A percentile compares a stretch with the other conserved stretches of the same genome.
phyloP scores from a whole-genome alignment of 345 rosid genomes.

The Gossypioides kirkii region DNA sequence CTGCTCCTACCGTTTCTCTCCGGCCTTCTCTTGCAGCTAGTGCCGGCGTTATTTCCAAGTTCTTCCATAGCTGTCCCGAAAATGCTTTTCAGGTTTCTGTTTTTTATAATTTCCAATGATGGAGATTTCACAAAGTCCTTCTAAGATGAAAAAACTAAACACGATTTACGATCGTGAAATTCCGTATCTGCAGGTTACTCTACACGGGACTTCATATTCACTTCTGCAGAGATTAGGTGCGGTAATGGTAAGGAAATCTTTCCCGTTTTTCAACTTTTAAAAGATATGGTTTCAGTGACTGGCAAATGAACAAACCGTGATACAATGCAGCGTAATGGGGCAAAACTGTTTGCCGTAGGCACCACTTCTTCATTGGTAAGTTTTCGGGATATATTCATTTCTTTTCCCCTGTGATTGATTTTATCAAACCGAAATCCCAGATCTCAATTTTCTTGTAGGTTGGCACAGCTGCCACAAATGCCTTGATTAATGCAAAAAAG shows the following conservation, averaged over 20 bases:
- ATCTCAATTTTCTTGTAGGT: conserved; percentile 39
- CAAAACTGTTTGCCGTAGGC: conserved; percentile 89
- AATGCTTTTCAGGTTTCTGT: conserved; percentile 89
- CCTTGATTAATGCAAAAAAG: conserved; percentile 71
- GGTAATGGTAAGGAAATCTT: conserved; percentile 51
- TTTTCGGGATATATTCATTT: neutral
- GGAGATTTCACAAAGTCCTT: conserved; percentile 7
- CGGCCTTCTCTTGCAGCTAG: conserved; percentile 54
- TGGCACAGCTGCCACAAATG: conserved; percentile 83
- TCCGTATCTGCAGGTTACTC: conserved; percentile 60
- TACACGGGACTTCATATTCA: conserved; percentile 80
- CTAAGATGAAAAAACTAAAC: neutral
- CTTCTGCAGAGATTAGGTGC: conserved; percentile 81
- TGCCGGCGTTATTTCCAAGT: conserved; percentile 72
- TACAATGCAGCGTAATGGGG: conserved; percentile 64
- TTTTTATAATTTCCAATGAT: neutral
- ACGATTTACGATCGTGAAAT: conserved; percentile 6
- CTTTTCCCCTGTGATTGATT: neutral
- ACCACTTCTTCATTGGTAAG: conserved; percentile 83
- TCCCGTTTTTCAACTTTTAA: neutral
- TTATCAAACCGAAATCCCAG: neutral
- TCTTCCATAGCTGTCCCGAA: conserved; percentile 89
- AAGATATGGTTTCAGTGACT: neutral
- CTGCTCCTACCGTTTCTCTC: conserved; percentile 92
- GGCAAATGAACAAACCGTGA: neutral